Evolutionary conservation across 306 rosid species (phyloP), one percentile per base, ranked within the genome.

Genomic region (Acacia melanoxylon): DNA sequence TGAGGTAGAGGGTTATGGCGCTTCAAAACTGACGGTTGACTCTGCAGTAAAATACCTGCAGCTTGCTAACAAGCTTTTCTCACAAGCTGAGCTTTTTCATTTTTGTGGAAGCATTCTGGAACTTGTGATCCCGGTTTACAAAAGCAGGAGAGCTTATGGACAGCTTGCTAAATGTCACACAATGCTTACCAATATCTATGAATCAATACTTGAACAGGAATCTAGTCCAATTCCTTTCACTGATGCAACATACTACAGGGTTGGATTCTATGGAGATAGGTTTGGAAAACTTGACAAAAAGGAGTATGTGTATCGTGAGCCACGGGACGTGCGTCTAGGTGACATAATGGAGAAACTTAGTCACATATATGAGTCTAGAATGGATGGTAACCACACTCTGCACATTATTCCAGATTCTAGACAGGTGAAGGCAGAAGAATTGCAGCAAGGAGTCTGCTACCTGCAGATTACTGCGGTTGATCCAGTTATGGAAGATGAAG

Each of bases 291-390:
- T 93, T 83, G 98, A 95, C 76, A 89, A 89, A 75, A 90, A 88
- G 84, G 99, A 95, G 80, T 95, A 91, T 72, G 89, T 93, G 42
- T 95, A 95, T 77, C 91, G 99, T 19, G 99, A 95, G 88, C 97
- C 99, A 63, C 98, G 99, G 13, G 99, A 93, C 83, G 97, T 95
- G 59, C 97, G 99, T 71, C 85, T 95, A 6, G 99, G 99, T 67
- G 99, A 95, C 89, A 95, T 95, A 85, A 95, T 95, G 99, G 99
- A 95, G 89, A 95, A 95, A 77, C 98, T 95, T 33, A 95, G 97
- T 86, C 98, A 93, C 85, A 87, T 87, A 44, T 95, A 95, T 2
- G 98, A 95, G 84, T 85, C 97, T 80, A 90, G 97, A 84, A 93
- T 95, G 98, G 98, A 95, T 82, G 93, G 94, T 62, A 89, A 83